Conservation (phyloP, 2,329 filamentous ascomycete genomes). For the Arthrobotrys sinensis region DNA sequence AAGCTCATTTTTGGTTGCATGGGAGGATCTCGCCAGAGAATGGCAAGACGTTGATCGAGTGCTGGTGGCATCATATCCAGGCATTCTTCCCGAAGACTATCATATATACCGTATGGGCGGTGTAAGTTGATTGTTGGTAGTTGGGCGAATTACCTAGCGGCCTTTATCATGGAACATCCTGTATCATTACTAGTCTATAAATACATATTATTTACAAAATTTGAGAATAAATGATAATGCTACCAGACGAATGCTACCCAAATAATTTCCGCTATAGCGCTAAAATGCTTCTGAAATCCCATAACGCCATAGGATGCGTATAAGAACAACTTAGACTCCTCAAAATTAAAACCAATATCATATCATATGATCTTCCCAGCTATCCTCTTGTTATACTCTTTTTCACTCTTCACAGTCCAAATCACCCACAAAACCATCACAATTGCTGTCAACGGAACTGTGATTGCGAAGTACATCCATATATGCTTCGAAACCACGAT, state of each 20-base stretch:
- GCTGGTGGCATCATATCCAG: conserved; percentile 35
- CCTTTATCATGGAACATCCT: not conserved
- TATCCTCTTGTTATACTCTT: conserved; percentile 29
- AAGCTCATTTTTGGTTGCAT: conserved; percentile 44
- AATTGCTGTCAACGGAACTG: conserved; percentile 22
- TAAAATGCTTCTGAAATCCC: too few species aligned
- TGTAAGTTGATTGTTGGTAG: not conserved
- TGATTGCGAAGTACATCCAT: conserved; percentile 50
- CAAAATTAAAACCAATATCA: too few species aligned
- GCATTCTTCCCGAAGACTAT: conserved; percentile 44
- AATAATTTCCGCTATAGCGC: too few species aligned
- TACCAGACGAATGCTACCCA: too few species aligned
- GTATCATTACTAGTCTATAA: not conserved
- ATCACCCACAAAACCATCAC: conserved; percentile 40
- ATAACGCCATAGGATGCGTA: too few species aligned
- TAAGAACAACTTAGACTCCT: too few species aligned
- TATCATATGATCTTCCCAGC: conserved; percentile 27
- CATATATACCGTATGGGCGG: conserved; percentile 41
- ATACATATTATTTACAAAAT: too few species aligned
- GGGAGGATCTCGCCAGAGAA: conserved; percentile 37
- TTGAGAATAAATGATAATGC: too few species aligned
- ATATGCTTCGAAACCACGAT: conserved; percentile 48
- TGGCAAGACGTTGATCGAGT: conserved; percentile 52
- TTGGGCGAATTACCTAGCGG: not conserved
- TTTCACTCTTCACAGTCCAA: conserved; percentile 46